Base-by-base conservation (phyloP, 768 basidiomycete species). In the Grammothele lineata region DNA sequence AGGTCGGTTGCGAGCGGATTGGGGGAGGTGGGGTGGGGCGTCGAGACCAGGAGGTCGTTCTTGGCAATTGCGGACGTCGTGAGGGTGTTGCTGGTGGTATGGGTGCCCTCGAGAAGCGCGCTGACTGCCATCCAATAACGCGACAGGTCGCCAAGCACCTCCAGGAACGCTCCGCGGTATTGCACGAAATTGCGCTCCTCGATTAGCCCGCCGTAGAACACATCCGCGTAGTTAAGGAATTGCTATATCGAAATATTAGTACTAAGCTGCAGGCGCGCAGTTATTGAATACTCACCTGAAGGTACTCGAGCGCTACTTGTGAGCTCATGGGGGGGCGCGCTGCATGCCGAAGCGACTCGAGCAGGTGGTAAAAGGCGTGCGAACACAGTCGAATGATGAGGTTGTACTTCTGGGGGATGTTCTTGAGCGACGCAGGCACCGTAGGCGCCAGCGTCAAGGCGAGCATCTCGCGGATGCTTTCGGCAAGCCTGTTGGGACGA, bases 91-190 rank as follows among this genome's bases (percentile, higher is more conserved):
- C 56, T 40, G 11, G 50, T 15, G 27, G 48, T 42, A 4, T 74
- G 60, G 26, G 69, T 73, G 21, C 76, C 74, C 22, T 77, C 74
- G 23, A 88, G 75, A 75, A 92, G 82, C 25, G 83, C 85, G n/a
- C 91, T 88, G n/a, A 97, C 89, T 1, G 87, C 85, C 89, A 96
- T 95, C 41, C 88, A 80, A 64, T 97, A 98, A 27, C 94, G 76
- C 0, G 96, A 92, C 24, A 99, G 76, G 66, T 99, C 96, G 19
- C 96, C 96, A 12, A 99, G 81, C 3, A 93, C 92, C 64, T 99
- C 96, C 42, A 98, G 79, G 96, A 96, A 99, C 15, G 85, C 83
- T 2, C 78, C 71, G 48, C 84, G 81, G 72, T 92, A 96, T 6
- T 69, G 63, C 2, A 63, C 67, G 37, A 98, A 75, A 1, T 72